phyloP scores from a whole-genome alignment of 2,329 filamentous ascomycete genomes.

The Cladosporium sphaerospermum region DNA sequence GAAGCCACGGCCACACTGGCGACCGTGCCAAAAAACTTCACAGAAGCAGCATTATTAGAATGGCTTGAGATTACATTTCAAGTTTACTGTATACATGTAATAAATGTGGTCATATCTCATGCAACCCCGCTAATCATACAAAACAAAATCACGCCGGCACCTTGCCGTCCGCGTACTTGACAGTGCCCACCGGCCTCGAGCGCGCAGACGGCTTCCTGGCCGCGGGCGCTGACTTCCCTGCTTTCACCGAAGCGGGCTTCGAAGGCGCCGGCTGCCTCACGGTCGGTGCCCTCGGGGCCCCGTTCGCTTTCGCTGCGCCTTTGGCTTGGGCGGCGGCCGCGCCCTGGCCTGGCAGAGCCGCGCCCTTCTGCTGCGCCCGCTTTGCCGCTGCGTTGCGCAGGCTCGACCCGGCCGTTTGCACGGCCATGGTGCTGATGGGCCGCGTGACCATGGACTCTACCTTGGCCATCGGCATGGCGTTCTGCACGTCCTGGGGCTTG shows the following conservation, averaged over 20 bases:
- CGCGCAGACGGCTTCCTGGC: constrained; percentile 12
- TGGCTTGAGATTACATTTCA: too few relatives aligned
- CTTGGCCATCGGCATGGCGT: constrained; percentile 28
- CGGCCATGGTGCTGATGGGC: constrained; percentile 29
- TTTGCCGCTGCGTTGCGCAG: constrained; percentile 26
- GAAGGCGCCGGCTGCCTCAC: constrained; percentile 5
- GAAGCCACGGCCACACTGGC: too few relatives aligned
- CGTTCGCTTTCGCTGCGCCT: constrained; percentile 12
- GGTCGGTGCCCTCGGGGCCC: constrained; percentile 4
- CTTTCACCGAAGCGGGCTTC: constrained; percentile 10
- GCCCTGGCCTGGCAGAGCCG: constrained; percentile 21
- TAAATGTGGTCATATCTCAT: background rate
- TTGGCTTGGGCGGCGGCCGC: constrained; percentile 3
- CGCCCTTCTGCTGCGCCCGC: constrained; percentile 20
- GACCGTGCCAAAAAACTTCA: too few relatives aligned
- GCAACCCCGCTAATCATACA: background rate
- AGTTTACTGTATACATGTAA: too few relatives aligned
- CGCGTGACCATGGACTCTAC: constrained; percentile 30
- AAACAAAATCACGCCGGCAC: constrained; percentile 1
- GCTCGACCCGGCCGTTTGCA: constrained; percentile 25
- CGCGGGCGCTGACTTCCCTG: background rate
- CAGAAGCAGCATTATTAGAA: too few relatives aligned
- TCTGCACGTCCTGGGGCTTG: constrained; percentile 20
- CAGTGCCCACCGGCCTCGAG: constrained; percentile 23
- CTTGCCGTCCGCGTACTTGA: constrained; percentile 23